Base-by-base conservation (phyloP, 345 rosid genomes). In the Noccaea bulbosa region DNA sequence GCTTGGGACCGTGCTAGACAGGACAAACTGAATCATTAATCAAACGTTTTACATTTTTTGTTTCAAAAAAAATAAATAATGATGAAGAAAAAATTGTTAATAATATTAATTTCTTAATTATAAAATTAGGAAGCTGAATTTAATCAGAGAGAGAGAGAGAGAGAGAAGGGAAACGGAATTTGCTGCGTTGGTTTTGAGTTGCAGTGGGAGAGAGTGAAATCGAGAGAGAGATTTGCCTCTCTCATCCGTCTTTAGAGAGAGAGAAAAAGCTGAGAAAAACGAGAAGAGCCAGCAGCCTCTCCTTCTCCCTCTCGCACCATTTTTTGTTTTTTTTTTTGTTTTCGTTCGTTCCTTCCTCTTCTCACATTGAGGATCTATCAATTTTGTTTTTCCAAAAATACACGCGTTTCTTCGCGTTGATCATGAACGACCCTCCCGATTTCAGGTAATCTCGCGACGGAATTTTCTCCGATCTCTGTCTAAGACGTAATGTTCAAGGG, bases 371-470 rank as follows among this genome's bases (percentile, higher is more conserved):
- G 1, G 10, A 17, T 17, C 20, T 17, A 17, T 17, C 20, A 17
- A 17, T 17, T 17, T 17, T 17, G 20, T 17, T 17, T 17, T 17
- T 0, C 20, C 20, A 17, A 17, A 17, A 17, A 17, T 0, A 58
- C 4, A 58, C 11, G 38, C 61, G 40, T 74, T 59, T 67, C 30
- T 53, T 54, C 70, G 65, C 30, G 6, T 69, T 38, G 74, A 75
- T 68, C 46, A 69, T 75, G 74, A 52, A 50, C 59, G 65, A 69
- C 4, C 65, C 74, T 75, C 46, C 60, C 22, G 38, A 47, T 61
- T 69, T 62, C 79, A 62, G 79, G 79, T 75, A 69, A 65, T 56
- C 55, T 61, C 41, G 30, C 67, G 2, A 17, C 16, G 7, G 38
- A 43, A 7, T 8, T 24, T 35, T 5, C 58, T 46, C 67, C 71